Percentiles rank a stretch among this genome's conserved stretches.
These are phyloP conservation scores for Aspergillus eucalypticola DNA, from an alignment of 2,329 filamentous ascomycete genomes.

Conservation along the genomic window DNA sequence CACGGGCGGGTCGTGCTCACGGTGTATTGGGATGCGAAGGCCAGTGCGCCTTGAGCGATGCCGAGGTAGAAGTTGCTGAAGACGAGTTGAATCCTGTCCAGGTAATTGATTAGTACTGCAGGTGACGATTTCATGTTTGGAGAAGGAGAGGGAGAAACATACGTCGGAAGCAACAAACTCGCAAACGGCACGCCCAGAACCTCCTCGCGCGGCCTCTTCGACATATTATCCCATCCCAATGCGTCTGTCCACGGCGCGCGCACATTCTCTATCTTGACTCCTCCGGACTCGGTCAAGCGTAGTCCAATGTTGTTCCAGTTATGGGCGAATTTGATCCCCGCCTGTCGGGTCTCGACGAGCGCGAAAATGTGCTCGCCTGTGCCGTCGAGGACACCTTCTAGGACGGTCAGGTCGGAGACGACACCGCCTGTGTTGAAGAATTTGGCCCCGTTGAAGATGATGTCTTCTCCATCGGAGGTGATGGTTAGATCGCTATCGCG, in stretches of 20 bases:
- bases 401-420: slow-evolving; percentile 64
- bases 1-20: slow-evolving; percentile 59
- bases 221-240: slow-evolving; percentile 58
- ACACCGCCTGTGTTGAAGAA: slow-evolving; percentile 69
- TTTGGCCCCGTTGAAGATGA: slow-evolving; percentile 64
- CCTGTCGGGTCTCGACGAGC: slow-evolving; percentile 58
- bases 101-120: too few species aligned
- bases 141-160: slow-evolving; percentile 18
- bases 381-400: slow-evolving; percentile 62
- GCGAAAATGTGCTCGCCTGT: slow-evolving; percentile 65
- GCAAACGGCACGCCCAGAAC: slow-evolving; percentile 57
- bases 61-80: slow-evolving; percentile 68
- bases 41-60: slow-evolving; percentile 61
- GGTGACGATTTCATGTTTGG: too few species aligned
- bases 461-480: slow-evolving; percentile 53
- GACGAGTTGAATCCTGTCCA: slow-evolving; percentile 60
- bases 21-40: slow-evolving; percentile 60
- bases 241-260: slow-evolving; percentile 61
- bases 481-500: slow-evolving; percentile 63
- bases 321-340: slow-evolving; percentile 56
- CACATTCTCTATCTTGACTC: slow-evolving; percentile 61
- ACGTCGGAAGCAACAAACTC: slow-evolving; percentile 61
- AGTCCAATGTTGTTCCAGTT: slow-evolving; percentile 68
- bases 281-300: slow-evolving; percentile 64
- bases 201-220: slow-evolving; percentile 53